These are phyloP conservation scores for Penicillium oxalicum DNA, from an alignment of 2,329 filamentous ascomycete species.

Conservation along the genomic window DNA sequence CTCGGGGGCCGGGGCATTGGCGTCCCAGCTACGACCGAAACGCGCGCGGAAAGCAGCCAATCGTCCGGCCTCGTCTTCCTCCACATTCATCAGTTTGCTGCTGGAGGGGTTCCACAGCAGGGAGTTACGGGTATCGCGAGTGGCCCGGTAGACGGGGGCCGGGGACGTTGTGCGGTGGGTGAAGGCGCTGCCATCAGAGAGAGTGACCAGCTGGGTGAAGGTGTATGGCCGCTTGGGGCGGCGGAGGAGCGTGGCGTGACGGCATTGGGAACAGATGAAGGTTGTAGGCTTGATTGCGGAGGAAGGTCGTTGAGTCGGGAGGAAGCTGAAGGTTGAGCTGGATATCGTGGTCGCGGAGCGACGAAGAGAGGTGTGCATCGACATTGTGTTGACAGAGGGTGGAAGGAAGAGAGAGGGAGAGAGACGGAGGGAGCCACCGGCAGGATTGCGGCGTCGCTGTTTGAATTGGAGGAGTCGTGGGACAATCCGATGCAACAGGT, in stretches of 20 bases:
- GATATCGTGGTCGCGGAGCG: conserved; percentile 27
- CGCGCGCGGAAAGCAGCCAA: conserved; percentile 77
- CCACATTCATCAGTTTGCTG: conserved; percentile 74
- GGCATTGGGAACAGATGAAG: conserved; percentile 55
- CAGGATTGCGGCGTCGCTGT: too few relatives aligned
- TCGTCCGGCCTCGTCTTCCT: conserved; percentile 90
- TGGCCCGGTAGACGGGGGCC: conserved; percentile 53
- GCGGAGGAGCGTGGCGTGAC: conserved; percentile 76
- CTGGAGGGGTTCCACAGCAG: conserved; percentile 84
- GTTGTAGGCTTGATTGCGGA: conserved; percentile 30
- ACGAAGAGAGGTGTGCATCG: conserved; percentile 33
- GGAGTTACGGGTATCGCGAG: conserved; percentile 85
- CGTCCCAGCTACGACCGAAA: conserved; percentile 81
- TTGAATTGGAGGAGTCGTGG: background rate
- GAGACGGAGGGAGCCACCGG: background rate
- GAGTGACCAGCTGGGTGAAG: conserved; percentile 92
- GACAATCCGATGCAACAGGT: background rate
- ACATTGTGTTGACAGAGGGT: conserved; percentile 22
- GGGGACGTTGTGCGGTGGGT: conserved; percentile 47
- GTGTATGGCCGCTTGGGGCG: conserved; percentile 90
- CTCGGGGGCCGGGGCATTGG: conserved; percentile 33
- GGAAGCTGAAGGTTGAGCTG: conserved; percentile 30
- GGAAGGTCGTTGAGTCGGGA: conserved; percentile 28
- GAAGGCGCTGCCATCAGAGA: conserved; percentile 83
- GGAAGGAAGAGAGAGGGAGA: background rate